phyloP scores from a whole-genome alignment of 164 flowering plant species.

The Hamamelis virginiana region DNA sequence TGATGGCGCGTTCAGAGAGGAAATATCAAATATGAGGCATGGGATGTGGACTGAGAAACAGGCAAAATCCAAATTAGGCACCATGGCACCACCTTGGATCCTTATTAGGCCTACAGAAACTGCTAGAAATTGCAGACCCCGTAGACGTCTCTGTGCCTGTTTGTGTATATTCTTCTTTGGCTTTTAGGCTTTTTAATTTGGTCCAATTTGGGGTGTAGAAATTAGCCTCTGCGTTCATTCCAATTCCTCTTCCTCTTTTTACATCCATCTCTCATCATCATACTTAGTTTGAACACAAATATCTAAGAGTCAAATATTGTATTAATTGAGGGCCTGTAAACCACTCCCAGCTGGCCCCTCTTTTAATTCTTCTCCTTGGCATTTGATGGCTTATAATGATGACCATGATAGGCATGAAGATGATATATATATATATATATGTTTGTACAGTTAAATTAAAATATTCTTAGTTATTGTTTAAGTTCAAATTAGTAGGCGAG shows the following conservation, averaged over 20 bases:
- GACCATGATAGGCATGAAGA: not conserved
- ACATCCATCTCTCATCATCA: slow-evolving; percentile 22
- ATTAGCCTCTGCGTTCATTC: not conserved
- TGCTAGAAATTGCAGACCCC: too few species aligned
- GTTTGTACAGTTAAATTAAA: too few species aligned
- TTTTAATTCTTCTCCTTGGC: slow-evolving; percentile 4
- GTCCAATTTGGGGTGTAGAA: not conserved
- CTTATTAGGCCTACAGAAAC: too few species aligned
- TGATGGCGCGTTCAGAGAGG: not conserved
- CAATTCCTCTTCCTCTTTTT: not conserved
- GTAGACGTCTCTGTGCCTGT: too few species aligned
- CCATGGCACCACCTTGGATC: too few species aligned
- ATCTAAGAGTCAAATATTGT: slow-evolving; percentile 25
- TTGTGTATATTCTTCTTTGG: too few species aligned
- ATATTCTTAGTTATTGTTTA: not conserved
- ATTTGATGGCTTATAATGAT: not conserved
- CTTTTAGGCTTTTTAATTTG: too few species aligned
- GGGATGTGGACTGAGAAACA: too few species aligned
- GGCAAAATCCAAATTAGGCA: too few species aligned
- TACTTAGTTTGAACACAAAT: slow-evolving; percentile 17
- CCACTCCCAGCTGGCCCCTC: not conserved
- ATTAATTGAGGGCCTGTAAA: slow-evolving; percentile 15
- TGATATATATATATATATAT: not conserved
- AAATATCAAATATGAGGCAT: too few species aligned
- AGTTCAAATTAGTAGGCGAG: not conserved